Evolutionary conservation across 352 stramenopile species (phyloP).

Genomic region (Phytophthora pini): DNA sequence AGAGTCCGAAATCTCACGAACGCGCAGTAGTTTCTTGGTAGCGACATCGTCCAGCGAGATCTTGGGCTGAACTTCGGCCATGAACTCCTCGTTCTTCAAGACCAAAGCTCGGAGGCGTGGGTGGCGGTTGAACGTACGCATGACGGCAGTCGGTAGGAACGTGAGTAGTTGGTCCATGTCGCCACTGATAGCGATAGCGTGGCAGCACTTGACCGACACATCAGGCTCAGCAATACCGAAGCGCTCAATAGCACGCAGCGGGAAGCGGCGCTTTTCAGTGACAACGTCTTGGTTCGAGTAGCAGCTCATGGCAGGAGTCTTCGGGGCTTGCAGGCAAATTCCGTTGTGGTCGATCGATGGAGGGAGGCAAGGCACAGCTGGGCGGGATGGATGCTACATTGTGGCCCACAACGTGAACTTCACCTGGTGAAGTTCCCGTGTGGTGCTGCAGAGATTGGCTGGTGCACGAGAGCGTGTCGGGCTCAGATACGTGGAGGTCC

Average conservation of each 20-base stretch:
- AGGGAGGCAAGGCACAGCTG: conserved; percentile 12
- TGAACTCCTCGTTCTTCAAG: conserved; percentile 46
- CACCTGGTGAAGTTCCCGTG: conserved; percentile 4
- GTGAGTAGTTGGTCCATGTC: conserved; percentile 48
- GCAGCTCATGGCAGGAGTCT: conserved; percentile 27
- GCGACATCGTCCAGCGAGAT: conserved; percentile 46
- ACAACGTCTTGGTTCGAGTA: conserved; percentile 14
- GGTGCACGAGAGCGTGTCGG: not conserved
- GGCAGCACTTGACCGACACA: conserved; percentile 43
- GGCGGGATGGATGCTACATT: not conserved
- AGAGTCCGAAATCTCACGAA: conserved; percentile 36
- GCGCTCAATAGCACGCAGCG: conserved; percentile 48
- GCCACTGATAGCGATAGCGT: conserved; percentile 42
- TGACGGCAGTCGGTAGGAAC: conserved; percentile 53
- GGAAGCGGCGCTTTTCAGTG: conserved; percentile 30
- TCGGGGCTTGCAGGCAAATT: conserved; percentile 22
- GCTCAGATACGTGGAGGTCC: conserved; percentile 33
- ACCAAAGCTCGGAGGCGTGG: conserved; percentile 54
- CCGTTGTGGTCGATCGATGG: conserved; percentile 2
- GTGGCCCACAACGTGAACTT: not conserved
- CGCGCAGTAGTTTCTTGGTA: conserved; percentile 33
- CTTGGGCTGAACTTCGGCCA: conserved; percentile 43
- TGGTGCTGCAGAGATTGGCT: conserved; percentile 21
- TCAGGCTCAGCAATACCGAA: conserved; percentile 38
- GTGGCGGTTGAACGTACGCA: conserved; percentile 67